phyloP scores from a whole-genome alignment of 768 basidiomycete species.

The Pleurotus djamor region DNA sequence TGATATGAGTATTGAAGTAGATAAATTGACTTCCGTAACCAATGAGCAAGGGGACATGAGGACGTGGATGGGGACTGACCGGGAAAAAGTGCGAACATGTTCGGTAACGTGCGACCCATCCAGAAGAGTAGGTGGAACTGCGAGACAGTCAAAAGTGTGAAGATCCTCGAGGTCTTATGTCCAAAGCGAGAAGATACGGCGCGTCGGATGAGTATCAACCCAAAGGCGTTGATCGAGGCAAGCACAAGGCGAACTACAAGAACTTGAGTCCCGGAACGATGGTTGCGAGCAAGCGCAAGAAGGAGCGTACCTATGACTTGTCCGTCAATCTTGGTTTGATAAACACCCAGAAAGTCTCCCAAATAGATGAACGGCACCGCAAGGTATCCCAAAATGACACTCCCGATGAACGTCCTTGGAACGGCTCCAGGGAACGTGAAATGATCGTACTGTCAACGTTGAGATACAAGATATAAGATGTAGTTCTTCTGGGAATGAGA shows the following conservation, averaged over 20 bases:
- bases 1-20: slow-evolving; percentile 46
- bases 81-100: slow-evolving; percentile 85
- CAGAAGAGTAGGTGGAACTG: slow-evolving; percentile 95
- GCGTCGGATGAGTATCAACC: slow-evolving; percentile 62
- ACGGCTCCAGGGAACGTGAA: slow-evolving; percentile 85
- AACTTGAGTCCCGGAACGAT: background rate
- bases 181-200: slow-evolving; percentile 69
- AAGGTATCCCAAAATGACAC: slow-evolving; percentile 62
- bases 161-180: slow-evolving; percentile 50
- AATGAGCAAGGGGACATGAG: slow-evolving; percentile 1
- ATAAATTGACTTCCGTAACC: slow-evolving; percentile 50
- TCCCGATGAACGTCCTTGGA: slow-evolving; percentile 84
- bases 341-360: slow-evolving; percentile 35
- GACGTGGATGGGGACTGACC: slow-evolving; percentile 42
- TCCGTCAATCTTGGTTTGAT: slow-evolving; percentile 59
- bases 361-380: slow-evolving; percentile 46
- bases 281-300: background rate
- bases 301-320: slow-evolving; percentile 63
- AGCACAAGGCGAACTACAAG: slow-evolving; percentile 71
- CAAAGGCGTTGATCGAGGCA: slow-evolving; percentile 59
- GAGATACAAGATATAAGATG: background rate
- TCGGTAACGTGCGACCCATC: slow-evolving; percentile 92
- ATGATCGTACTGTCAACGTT: slow-evolving; percentile 77
- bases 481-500: background rate
- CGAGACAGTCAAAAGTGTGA: slow-evolving; percentile 65